phyloP scores from a whole-genome alignment of 2,329 filamentous ascomycete species.

The Aspergillus sp. region DNA sequence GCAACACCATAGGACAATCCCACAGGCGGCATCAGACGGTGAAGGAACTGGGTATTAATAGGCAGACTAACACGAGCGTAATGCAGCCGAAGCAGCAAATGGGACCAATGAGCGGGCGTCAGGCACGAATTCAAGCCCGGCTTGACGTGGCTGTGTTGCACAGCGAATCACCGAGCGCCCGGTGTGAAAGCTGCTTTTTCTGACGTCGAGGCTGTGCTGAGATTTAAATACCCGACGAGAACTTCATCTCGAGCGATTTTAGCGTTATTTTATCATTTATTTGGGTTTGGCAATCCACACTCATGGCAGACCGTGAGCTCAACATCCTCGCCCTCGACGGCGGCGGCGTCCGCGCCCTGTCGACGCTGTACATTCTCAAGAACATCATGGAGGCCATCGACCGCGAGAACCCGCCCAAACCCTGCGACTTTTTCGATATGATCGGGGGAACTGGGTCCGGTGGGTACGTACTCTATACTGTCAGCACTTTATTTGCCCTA shows the following conservation, averaged over 20 bases:
- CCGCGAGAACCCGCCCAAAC: slow-evolving; percentile 31
- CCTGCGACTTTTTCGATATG: slow-evolving; percentile 47
- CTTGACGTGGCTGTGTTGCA: slow-evolving; percentile 11
- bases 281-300: not conserved
- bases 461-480: slow-evolving; percentile 30
- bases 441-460: slow-evolving; percentile 47
- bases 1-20: not conserved
- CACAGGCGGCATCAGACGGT: not conserved
- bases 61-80: not conserved
- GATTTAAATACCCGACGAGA: not conserved
- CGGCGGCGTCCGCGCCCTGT: slow-evolving; percentile 47
- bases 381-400: slow-evolving; percentile 41
- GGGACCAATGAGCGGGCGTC: not conserved
- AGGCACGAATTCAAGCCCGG: slow-evolving; percentile 1
- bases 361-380: slow-evolving; percentile 42
- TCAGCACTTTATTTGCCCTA: not conserved
- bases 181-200: not conserved
- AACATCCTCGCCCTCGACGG: slow-evolving; percentile 41
- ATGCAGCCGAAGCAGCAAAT: not conserved
- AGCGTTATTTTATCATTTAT: not conserved
- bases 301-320: slow-evolving; percentile 24
- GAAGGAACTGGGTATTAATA: not conserved
- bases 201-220: not conserved
- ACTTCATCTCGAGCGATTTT: not conserved
- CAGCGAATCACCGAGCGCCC: not conserved